Evolutionary conservation across 176 grass and related monocot species (phyloP), one percentile per base, ranked within the genome.

Genomic region (Elymus sibiricus): DNA sequence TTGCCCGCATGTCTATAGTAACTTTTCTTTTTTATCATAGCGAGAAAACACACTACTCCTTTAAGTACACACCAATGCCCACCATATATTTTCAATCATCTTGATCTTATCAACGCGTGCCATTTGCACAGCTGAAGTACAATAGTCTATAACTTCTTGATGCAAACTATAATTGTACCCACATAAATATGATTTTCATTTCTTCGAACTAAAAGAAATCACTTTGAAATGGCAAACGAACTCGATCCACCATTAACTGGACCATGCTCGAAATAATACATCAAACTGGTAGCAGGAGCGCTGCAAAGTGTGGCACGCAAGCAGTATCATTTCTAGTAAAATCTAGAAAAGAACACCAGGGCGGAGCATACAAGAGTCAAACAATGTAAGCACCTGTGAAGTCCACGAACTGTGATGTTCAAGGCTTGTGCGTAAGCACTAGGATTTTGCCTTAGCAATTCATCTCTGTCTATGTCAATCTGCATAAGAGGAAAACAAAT

Each of bases 401-500:
- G 92, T 79, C 93, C 94, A 88, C 84, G 91, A 43, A 94, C 86
- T 84, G 97, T 92, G 91, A 83, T 80, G 77, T 89, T 94, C 63
- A 98, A 75, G 3, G 74, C 67, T 86, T 88, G 79, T 82, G 90
- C 86, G 77, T 95, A 92, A 82, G 84, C 84, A 80, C 81, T 85
- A 89, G 94, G 87, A 51, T 92, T 90, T 85, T 89, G 93, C 42
- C 82, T 91, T 76, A 95, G 64, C 65, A 74, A 84, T 83, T 92
- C 70, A 78, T 98, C 90, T 80, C 82, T 88, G 74, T 95, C 91
- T 78, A 86, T 73, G 67, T 91, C 94, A 82, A 91, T 86, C 97
- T 98, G 88, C 35, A 64, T 84, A 68, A 31, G 85, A 76, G 13
- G 9, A 70, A 38, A 70, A 25, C 25, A 31, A 11, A 70, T 71